Base-by-base conservation (phyloP, 208 protist genomes). In the Herpetomonas tarakana region DNA sequence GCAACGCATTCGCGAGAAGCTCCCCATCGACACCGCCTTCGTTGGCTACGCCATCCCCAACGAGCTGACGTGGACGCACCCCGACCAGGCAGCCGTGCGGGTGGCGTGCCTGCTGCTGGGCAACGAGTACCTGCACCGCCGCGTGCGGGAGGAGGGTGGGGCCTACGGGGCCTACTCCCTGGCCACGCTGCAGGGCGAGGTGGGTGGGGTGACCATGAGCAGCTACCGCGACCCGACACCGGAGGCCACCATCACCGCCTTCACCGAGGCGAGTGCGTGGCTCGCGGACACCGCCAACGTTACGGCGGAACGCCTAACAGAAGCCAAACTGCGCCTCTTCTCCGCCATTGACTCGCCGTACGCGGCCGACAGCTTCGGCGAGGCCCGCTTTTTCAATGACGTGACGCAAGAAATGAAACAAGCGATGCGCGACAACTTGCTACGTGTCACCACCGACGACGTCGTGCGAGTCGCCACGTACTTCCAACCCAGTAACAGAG, bases 321-420 rank as follows among this genome's bases (percentile, higher is more conserved):
- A 97, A 75, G 86, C 88, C 19, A 94, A 95, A 57, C 74, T 97
- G 60, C 80, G 88, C 14, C 70, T 95, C 22, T 96, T 97, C 72
- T 65, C 86, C 11, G 71, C 68, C 12, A 80, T 94, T 66, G 92
- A 97, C 65, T 78, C 92, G 6, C 92, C 92, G 4, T 92, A 94
- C 58, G 78, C 85, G 9, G 80, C 83, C 2, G 87, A 97, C 54
- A 74, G 65, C 44, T 92, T 85, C 58, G 92, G 92, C 51, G 78
- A 90, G 60, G 75, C 75, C 12, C 85, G 83, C 69, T 96, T 93
- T 52, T 76, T 88, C 46, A 78, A 91, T 65, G 83, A 87, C 51
- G 62, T 92, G 9, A 62, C 54, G 11, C 79, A 83, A 51, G 69
- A 77, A 18, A 63, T 82, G 65, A 85, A 88, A 71, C 89, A 96